Evolutionary conservation across 306 rosid species (phyloP), one percentile per base, ranked within the genome.

Genomic region (Ormosia emarginata): DNA sequence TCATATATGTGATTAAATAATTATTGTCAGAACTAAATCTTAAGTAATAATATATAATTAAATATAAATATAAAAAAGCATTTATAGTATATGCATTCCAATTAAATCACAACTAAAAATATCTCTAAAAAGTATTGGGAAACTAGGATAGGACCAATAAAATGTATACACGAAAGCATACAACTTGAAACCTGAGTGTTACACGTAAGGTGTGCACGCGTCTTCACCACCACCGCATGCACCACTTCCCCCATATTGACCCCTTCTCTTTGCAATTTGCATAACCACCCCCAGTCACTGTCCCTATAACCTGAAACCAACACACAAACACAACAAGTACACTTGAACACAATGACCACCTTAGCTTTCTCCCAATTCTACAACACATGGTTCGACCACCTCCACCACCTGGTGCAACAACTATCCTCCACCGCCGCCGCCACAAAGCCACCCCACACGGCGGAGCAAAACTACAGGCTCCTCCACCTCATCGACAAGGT

Each of bases 301-400:
- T 37, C 17, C 9, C 52, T 46, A 9, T 12, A 52, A 14, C 57
- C 8, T 32, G 2, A 58, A 58, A 32, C 66, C 13, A 2, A 5
- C 1, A 18, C 39, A 10, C 40, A 32, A 11, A 9, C 49, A 7
- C 29, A 17, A 3, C 29, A 14, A 34, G n/a, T 9, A 39, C 8
- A 0, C 15, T 12, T 3, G 13, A n/a, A 1, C 49, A 41, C 7
- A 8, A 34, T 29, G 24, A 73, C 36, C 30, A 66, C 30, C n/a
- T 10, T 52, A 6, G 33, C 50, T 75, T 90, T 90, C 74, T n/a
- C 85, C 6, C 67, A 71, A 78, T 91, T 89, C 91, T 80, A 88
- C 85, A 84, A 79, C 12, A 52, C 83, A 1, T 95, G 98, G 98
- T 86, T 90, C 78, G 90, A 87, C 67, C 87, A 78, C 30, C 80